Evolutionary conservation across 805 yeast species (phyloP), one percentile per base, ranked within the genome.

Genomic region (Spathaspora sp.): DNA sequence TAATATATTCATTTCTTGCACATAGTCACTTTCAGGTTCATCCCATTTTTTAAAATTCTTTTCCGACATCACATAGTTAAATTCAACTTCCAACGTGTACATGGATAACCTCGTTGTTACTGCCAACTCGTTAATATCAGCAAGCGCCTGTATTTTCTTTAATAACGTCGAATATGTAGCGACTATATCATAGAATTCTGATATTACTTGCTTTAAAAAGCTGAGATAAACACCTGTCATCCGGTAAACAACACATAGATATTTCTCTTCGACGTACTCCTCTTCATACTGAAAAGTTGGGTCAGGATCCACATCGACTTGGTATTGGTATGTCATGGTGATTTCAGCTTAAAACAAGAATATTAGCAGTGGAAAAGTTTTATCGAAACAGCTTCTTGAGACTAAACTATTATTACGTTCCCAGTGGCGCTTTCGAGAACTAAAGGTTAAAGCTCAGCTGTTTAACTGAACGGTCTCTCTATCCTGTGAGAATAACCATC

Each of bases 81-180:
- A 59, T 48, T 69, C 68, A 9, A 61, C 60, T 50, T 74, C 79
- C 29, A 72, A 55, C 46, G 56, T 59, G 29, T 56, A 44, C 42
- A 70, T 46, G 5, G 54, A 49, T 67, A 71, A 62, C n/a, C 49
- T 17, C 2, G 75, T 69, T 6, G 26, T 52, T 46, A 53, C 48
- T 1, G 75, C 59, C 68, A 72, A 63, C 14, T 49, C 16, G 2
- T 75, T 69, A 48, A 74, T 57, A 57, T 74, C 79, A 43, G 72
- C 77, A 52, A 72, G 73, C 52, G 72, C 60, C 20, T 75, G 72
- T 26, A 74, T 65, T 52, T 74, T 74, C 44, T 61, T 56, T 26
- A 74, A 59, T 42, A 74, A 59, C 14, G 77, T 70, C 48, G 71
- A 59, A 57, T 73, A 74, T 38, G 73, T 73, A 50, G 71, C 70